phyloP scores from a whole-genome alignment of 768 basidiomycete genomes.

The Tricholomella constricta region DNA sequence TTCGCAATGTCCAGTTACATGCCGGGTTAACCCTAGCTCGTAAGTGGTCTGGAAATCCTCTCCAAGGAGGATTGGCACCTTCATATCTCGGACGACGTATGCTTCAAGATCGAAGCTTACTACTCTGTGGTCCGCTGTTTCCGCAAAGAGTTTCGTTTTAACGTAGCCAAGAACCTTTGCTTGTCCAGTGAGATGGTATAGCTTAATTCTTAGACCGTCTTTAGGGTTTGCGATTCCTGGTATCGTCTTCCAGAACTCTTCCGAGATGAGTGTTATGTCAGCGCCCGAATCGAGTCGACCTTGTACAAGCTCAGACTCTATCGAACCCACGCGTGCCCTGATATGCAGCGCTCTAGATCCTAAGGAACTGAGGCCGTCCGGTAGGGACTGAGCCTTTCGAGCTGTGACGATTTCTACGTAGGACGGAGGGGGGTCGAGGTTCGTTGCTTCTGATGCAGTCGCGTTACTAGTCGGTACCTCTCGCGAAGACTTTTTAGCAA shows the following conservation, averaged over 20 bases:
- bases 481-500: neutral
- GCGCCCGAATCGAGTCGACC: neutral
- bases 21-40: slow-evolving; percentile 1
- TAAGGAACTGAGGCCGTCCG: neutral
- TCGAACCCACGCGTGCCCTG: neutral
- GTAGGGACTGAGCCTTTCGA: neutral
- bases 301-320: neutral
- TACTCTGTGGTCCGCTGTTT: neutral
- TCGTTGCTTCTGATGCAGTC: neutral
- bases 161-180: too few relatives aligned
- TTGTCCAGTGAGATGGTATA: too few relatives aligned
- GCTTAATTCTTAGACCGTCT: too few relatives aligned
- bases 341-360: neutral
- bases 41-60: slow-evolving; percentile 36
- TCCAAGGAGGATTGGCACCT: slow-evolving; percentile 30
- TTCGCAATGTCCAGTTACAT: slow-evolving; percentile 9
- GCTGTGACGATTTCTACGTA: too few relatives aligned
- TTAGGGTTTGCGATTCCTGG: too few relatives aligned
- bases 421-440: too few relatives aligned
- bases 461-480: neutral
- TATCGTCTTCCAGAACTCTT: neutral
- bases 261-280: too few relatives aligned
- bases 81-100: slow-evolving; percentile 33
- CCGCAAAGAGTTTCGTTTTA: too few relatives aligned
- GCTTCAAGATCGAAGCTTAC: slow-evolving; percentile 30